Conservation (phyloP, 208 protist genomes). For the Vickermania spadyakhi region DNA sequence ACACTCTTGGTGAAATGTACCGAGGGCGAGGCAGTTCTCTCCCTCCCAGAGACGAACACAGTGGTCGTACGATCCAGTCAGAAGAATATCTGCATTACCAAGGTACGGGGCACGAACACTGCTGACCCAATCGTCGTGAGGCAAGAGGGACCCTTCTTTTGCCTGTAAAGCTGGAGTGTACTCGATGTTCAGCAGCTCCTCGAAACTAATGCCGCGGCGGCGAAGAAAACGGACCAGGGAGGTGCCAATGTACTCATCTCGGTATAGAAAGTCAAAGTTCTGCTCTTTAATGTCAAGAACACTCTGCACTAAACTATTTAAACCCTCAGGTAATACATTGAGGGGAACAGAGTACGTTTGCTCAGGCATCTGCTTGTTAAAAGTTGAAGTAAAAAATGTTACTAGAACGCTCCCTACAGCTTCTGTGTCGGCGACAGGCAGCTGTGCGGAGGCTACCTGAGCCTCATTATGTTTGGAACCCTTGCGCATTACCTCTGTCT, state of each 20-base stretch:
- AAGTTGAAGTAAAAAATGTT: slow-evolving; percentile 73
- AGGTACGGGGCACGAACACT: slow-evolving; percentile 49
- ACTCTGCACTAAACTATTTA: slow-evolving; percentile 57
- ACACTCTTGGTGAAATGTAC: slow-evolving; percentile 53
- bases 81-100: slow-evolving; percentile 38
- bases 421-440: no score
- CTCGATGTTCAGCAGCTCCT: slow-evolving; percentile 77
- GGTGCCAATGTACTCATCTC: slow-evolving; percentile 73
- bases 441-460: no score
- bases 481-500: no score
- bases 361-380: slow-evolving; percentile 57
- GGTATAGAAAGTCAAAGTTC: slow-evolving; percentile 68
- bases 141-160: slow-evolving; percentile 67
- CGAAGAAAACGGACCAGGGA: slow-evolving; percentile 65
- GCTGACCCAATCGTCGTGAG: slow-evolving; percentile 87
- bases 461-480: no score
- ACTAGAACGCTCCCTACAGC: slow-evolving; percentile 49
- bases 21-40: slow-evolving; percentile 58
- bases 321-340: slow-evolving; percentile 47
- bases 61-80: slow-evolving; percentile 76
- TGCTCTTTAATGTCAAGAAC: slow-evolving; percentile 38
- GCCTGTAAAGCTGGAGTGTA: slow-evolving; percentile 75
- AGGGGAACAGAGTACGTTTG: slow-evolving; percentile 66
- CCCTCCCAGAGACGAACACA: slow-evolving; percentile 74
- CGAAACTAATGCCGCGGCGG: slow-evolving; percentile 53